Evolutionary conservation across 208 protist genomes (phyloP).

Genomic region (Histomonas meleagridis): DNA sequence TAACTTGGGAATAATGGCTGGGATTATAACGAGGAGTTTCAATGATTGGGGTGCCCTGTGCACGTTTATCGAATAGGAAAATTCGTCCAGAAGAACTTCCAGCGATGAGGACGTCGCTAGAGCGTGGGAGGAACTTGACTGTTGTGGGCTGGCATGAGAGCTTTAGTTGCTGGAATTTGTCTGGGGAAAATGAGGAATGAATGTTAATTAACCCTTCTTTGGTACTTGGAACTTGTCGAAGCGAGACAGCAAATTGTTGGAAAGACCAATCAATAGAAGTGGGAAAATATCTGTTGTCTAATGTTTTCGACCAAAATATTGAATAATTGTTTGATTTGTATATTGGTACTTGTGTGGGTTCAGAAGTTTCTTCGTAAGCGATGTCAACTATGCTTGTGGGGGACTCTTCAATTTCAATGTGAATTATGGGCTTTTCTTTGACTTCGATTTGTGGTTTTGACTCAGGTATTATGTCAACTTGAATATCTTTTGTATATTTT

Average conservation of each 20-base stretch:
- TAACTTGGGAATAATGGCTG: background rate
- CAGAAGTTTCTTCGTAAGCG: background rate
- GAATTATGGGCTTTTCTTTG: background rate
- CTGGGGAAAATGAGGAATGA: background rate
- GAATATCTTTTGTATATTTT: background rate
- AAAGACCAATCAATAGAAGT: background rate
- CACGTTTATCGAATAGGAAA: background rate
- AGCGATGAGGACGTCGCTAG: background rate
- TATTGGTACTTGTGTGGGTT: background rate
- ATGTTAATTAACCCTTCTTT: background rate
- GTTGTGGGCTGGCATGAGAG: background rate
- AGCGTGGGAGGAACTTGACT: background rate
- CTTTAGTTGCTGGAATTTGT: background rate
- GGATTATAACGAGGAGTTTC: background rate
- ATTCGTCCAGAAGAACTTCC: background rate
- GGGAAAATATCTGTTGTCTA: background rate
- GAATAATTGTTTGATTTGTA: background rate
- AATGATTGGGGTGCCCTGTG: background rate
- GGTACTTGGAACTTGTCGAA: too few relatives aligned
- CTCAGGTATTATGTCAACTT: background rate
- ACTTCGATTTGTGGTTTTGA: too few relatives aligned
- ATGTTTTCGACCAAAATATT: background rate
- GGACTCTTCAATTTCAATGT: background rate
- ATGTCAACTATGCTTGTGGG: background rate
- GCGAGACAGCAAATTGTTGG: background rate